Evolutionary conservation across 176 grass and related monocot genomes (phyloP), one percentile per base, ranked within the genome.

Genomic region (Secale cereale): DNA sequence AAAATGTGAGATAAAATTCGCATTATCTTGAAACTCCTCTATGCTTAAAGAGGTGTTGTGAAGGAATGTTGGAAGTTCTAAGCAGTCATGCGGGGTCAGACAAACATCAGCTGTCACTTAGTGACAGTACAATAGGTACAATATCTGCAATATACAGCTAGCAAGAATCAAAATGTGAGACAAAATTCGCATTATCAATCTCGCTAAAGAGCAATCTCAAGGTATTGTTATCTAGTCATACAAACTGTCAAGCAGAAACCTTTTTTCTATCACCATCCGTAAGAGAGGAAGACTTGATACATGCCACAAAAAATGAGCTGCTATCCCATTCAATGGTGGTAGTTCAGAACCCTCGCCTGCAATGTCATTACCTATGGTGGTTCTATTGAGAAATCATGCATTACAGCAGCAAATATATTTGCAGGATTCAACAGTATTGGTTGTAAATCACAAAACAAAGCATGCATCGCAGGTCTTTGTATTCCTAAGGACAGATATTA

Each of bases 401-500:
- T 90, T 45, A 83, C 25, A 62, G 63, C 6, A 68, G 11, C 28
- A 82, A 61, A 75, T 0, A 68, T 82, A 80, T 61, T 83, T 87
- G n/a, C 60, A 32, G 14, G 37, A 80, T 76, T 80, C 22, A 83
- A 50, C 25, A 67, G 59, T 76, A 73, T 59, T 25, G 30, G 41
- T 70, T 43, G 70, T 36, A 81, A 74, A 84, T 48, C n/a, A 76
- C 12, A 80, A 60, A 84, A 83, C 30, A 50, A 70, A 69, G 74
- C 39, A 83, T 78, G 65, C 31, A 84, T 84, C 65, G 4, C 2
- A 2, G 79, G 37, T 40, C 80, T 83, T 66, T 83, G 76, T 81
- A 87, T 91, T 91, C 81, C 89, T 80, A 81, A 87, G 75, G 69
- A 54, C 87, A 80, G 68, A 91, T 91, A 87, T 84, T 80, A 61